A percentile compares a stretch with the other conserved stretches of the same genome.
Evolutionary conservation across 768 basidiomycete species (phyloP).

Genomic region (Artomyces pyxidatus): DNA sequence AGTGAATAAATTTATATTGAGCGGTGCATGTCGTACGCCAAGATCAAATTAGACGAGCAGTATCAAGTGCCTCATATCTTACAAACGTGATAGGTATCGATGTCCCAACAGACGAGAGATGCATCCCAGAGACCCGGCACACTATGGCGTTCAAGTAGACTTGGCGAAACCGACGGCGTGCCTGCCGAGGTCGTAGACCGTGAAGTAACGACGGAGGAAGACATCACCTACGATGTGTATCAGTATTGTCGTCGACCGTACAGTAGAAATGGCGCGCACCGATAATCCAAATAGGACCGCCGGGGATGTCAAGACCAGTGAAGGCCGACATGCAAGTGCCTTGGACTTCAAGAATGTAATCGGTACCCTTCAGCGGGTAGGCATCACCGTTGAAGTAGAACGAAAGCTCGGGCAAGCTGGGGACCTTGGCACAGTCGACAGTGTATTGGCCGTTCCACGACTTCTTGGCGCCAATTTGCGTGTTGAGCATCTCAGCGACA

Average conservation of each 20-base stretch:
- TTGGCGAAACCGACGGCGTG: conserved; percentile 81
- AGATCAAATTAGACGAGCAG: no score
- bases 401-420: conserved; percentile 74
- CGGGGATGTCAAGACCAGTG: conserved; percentile 84
- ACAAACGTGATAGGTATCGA: not conserved
- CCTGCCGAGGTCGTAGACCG: conserved; percentile 77
- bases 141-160: no score
- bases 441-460: conserved; percentile 96
- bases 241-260: no score
- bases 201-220: conserved; percentile 87
- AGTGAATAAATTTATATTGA: no score
- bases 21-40: no score
- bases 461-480: conserved; percentile 88
- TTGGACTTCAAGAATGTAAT: conserved; percentile 87
- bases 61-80: not conserved
- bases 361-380: conserved; percentile 71
- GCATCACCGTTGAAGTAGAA: conserved; percentile 78
- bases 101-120: not conserved
- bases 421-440: conserved; percentile 80
- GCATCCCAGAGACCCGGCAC: no score
- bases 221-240: conserved; percentile 69
- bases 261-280: conserved; percentile 47
- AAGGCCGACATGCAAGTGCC: conserved; percentile 94
- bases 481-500: conserved; percentile 95
- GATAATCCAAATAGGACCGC: conserved; percentile 81